These are phyloP conservation scores for Aurinia saxatilis DNA, from an alignment of 345 rosid genomes.

Conservation along the genomic window DNA sequence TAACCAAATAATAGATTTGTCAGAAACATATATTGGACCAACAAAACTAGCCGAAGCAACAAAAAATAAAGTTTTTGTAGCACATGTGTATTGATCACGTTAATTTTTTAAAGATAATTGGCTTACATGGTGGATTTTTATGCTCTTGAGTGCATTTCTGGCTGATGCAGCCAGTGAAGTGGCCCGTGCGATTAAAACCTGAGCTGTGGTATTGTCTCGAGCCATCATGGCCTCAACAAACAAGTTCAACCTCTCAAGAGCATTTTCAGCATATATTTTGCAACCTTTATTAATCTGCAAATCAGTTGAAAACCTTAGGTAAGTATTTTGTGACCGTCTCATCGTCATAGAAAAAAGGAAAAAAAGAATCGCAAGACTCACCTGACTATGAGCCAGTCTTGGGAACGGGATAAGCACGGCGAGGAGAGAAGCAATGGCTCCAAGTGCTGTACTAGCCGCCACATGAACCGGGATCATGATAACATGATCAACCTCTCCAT, in stretches of 20 bases:
- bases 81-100: background rate
- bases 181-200: slow-evolving; percentile 36
- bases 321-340: background rate
- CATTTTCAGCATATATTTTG: slow-evolving; percentile 50
- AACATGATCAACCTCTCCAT: slow-evolving; percentile 31
- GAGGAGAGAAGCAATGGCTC: slow-evolving; percentile 62
- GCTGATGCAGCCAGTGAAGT: slow-evolving; percentile 33
- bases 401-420: slow-evolving; percentile 73
- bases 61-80: background rate
- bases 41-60: background rate
- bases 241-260: slow-evolving; percentile 46
- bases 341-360: background rate
- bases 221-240: slow-evolving; percentile 48
- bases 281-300: slow-evolving; percentile 40
- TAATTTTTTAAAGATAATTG: background rate
- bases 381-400: slow-evolving; percentile 56
- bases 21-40: slow-evolving; percentile 1
- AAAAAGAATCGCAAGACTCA: slow-evolving; percentile 3
- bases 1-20: slow-evolving; percentile 4
- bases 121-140: slow-evolving; percentile 43
- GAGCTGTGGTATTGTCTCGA: slow-evolving; percentile 37
- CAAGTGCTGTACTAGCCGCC: slow-evolving; percentile 62
- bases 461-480: slow-evolving; percentile 51
- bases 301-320: slow-evolving; percentile 5
- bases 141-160: slow-evolving; percentile 33